Evolutionary conservation across 305 asterid genomes (phyloP), one percentile per base, ranked within the genome.

Genomic region (Rubia balearica): DNA sequence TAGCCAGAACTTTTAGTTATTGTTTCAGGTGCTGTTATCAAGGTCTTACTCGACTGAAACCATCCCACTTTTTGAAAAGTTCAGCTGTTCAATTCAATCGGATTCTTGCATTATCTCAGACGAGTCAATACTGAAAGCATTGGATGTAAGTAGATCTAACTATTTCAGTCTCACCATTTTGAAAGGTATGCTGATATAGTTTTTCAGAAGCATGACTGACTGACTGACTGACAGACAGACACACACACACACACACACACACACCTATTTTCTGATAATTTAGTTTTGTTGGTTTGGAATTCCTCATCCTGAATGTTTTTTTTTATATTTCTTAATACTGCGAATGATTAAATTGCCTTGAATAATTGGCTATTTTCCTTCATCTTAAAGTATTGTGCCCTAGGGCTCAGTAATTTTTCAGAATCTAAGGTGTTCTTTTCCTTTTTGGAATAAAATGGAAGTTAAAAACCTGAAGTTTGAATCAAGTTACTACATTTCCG

Each of bases 91-190:
- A 70, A 82, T 77, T 62, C 82, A 75, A 74, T 78, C 88, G 83
- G 79, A 71, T 49, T 77, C 84, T 74, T 88, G 97, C 82, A 80
- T 86, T 78, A 77, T 91, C 73, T 83, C 79, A 14, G 89, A 86
- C 79, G 97, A 91, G 76, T 83, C 89, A 27, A 67, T 74, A 70
- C 83, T 91, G 74, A 86, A 86, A 81, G 78, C 80, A 68, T 74
- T 83, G 74, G 91, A 86, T 88, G 97, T 89, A 78, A 73, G 91
- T 74, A 40, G 57, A 27, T 61, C 43, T 66, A 27, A 46, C 40
- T 1, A 17, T 19, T 42, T 19, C 19, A 10, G 38, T 9, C 42
- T 64, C 41, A 17, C 38, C 38, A 45, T 27, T 65, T 3, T 1
- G 21, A 53, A 27, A 66, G 10, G 36, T 64, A 33, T 68, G 60